phyloP scores from a whole-genome alignment of 768 basidiomycete species.

The Auriscalpium microsporum region DNA sequence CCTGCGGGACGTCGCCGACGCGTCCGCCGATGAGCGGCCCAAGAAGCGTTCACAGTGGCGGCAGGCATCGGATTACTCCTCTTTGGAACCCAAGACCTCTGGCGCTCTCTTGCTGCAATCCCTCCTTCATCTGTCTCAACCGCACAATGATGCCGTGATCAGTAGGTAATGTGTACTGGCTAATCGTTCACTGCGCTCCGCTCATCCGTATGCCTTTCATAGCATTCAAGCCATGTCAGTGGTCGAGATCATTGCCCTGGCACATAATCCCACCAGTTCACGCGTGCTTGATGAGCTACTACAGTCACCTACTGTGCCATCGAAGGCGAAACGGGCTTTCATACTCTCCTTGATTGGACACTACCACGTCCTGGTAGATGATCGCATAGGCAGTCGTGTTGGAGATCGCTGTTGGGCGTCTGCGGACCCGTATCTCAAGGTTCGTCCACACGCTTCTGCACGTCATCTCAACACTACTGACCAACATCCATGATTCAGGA shows the following conservation, averaged over 20 bases:
- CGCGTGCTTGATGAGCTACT: slow-evolving; percentile 76
- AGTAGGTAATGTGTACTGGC: slow-evolving; percentile 44
- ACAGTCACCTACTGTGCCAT: slow-evolving; percentile 55
- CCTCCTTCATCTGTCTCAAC: slow-evolving; percentile 57
- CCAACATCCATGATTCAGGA: slow-evolving; percentile 41
- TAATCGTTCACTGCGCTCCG: not conserved
- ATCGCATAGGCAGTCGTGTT: slow-evolving; percentile 84
- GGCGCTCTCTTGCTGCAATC: slow-evolving; percentile 84
- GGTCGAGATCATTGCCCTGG: slow-evolving; percentile 49
- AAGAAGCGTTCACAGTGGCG: slow-evolving; percentile 13
- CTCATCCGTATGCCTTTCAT: slow-evolving; percentile 7
- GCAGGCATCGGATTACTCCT: slow-evolving; percentile 17
- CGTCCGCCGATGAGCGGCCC: slow-evolving; percentile 10
- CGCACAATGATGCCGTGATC: slow-evolving; percentile 59
- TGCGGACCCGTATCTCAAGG: slow-evolving; percentile 90
- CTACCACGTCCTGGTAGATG: slow-evolving; percentile 76
- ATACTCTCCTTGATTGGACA: slow-evolving; percentile 70
- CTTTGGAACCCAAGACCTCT: slow-evolving; percentile 64
- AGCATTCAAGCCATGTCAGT: slow-evolving; percentile 54
- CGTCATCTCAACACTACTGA: not conserved
- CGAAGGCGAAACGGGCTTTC: slow-evolving; percentile 60
- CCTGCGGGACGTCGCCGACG: not conserved
- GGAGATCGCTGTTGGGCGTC: slow-evolving; percentile 87
- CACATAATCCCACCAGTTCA: slow-evolving; percentile 61
- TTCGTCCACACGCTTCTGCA: slow-evolving; percentile 24